A percentile compares a stretch with the other conserved stretches of the same genome.
These are phyloP conservation scores for Serendipita sp. DNA, from an alignment of 768 basidiomycete species.

Conservation along the genomic window DNA sequence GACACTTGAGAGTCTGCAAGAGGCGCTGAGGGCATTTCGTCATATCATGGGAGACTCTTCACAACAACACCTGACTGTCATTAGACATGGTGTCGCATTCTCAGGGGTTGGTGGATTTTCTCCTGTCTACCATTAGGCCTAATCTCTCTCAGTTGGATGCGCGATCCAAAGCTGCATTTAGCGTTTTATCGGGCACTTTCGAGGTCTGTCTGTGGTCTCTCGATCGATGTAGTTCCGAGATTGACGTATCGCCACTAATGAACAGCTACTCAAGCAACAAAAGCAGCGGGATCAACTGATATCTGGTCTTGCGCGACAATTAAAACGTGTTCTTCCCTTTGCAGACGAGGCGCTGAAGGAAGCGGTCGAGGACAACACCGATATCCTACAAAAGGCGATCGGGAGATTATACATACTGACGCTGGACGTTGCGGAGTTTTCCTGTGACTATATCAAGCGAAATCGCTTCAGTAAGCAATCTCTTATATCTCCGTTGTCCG, in stretches of 20 bases:
- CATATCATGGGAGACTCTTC: neutral
- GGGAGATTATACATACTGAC: neutral
- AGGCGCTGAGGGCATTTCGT: neutral
- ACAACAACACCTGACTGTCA: neutral
- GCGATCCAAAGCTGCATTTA: neutral
- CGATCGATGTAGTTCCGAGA: no score
- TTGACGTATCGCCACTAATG: neutral
- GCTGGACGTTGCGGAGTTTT: neutral
- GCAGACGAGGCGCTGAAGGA: neutral
- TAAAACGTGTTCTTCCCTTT: neutral
- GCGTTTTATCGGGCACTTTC: neutral
- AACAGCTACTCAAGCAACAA: neutral
- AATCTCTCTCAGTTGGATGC: neutral
- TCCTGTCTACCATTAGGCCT: neutral
- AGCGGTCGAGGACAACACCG: neutral
- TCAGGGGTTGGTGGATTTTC: neutral
- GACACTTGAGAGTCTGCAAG: neutral
- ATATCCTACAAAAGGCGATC: neutral
- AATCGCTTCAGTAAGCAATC: neutral
- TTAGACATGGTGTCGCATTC: neutral
- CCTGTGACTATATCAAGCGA: neutral
- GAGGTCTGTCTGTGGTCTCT: neutral
- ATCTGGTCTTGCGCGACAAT: neutral
- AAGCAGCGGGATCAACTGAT: neutral
- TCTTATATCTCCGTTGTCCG: neutral